Evolutionary conservation across 352 stramenopile species (phyloP).

Genomic region (Thraustochytrium striatum): DNA sequence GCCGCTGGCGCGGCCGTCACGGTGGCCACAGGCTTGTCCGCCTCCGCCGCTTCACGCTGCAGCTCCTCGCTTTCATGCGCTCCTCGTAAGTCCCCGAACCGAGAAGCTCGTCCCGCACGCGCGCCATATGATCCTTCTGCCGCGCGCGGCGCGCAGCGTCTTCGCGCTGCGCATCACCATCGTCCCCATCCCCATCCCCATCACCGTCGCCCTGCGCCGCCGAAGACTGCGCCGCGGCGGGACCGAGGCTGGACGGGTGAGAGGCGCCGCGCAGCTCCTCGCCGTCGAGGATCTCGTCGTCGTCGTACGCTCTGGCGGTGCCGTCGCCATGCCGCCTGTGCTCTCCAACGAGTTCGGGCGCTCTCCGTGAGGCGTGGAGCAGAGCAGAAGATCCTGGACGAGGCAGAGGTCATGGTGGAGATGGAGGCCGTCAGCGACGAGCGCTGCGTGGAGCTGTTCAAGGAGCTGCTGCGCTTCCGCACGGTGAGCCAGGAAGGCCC

Average conservation of each 20-base stretch:
- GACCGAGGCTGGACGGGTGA: constrained; percentile 26
- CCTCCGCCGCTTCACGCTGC: neutral
- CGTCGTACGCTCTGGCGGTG: too few relatives aligned
- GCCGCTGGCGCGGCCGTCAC: neutral
- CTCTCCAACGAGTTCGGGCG: too few relatives aligned
- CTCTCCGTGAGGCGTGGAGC: too few relatives aligned
- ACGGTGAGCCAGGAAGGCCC: constrained; percentile 70
- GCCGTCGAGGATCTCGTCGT: constrained; percentile 24
- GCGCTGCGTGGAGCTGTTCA: constrained; percentile 58
- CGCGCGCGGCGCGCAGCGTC: neutral
- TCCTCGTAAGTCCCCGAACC: neutral
- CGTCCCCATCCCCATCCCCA: neutral
- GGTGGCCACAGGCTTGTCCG: neutral
- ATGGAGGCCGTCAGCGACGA: constrained; percentile 44
- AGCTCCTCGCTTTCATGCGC: neutral
- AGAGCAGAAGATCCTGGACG: too few relatives aligned
- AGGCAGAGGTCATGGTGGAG: too few relatives aligned
- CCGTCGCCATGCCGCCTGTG: too few relatives aligned
- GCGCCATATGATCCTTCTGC: neutral
- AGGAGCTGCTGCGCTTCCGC: constrained; percentile 69
- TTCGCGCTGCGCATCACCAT: neutral
- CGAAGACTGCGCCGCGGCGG: neutral
- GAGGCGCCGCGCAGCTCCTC: neutral
- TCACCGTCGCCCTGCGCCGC: neutral
- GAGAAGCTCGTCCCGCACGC: neutral